Evolutionary conservation across 169 alveolate genomes (phyloP).

Genomic region (Plasmodium chabaudi): DNA sequence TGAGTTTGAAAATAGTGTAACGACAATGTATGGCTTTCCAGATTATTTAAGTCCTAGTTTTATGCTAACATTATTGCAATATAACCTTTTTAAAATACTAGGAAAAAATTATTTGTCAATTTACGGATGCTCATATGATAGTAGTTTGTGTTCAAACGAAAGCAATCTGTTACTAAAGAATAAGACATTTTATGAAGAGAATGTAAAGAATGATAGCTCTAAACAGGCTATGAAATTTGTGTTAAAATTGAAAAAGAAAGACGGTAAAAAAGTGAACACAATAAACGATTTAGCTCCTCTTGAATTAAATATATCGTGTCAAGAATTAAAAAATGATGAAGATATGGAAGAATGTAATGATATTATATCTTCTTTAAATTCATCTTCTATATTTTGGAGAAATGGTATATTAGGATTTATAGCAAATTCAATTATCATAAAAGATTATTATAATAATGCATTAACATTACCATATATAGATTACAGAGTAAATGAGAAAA

Average conservation of each 20-base stretch:
- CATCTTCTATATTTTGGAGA: slow-evolving; percentile 71
- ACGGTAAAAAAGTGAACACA: slow-evolving; percentile 10
- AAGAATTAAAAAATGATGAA: slow-evolving; percentile 50
- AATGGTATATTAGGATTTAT: slow-evolving; percentile 65
- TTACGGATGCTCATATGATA: slow-evolving; percentile 54
- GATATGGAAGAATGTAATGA: slow-evolving; percentile 76
- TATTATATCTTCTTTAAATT: slow-evolving; percentile 52
- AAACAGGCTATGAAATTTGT: slow-evolving; percentile 44
- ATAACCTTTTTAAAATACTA: slow-evolving; percentile 37
- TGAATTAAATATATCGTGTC: slow-evolving; percentile 51
- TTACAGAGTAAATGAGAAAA: slow-evolving; percentile 45
- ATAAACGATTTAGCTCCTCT: slow-evolving; percentile 14
- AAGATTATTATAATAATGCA: slow-evolving; percentile 40
- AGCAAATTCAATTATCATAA: slow-evolving; percentile 51
- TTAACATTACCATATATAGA: slow-evolving; percentile 54
- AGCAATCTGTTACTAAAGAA: slow-evolving; percentile 8
- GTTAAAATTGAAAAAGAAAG: slow-evolving; percentile 18
- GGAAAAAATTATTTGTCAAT: slow-evolving; percentile 32
- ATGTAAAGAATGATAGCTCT: slow-evolving; percentile 1
- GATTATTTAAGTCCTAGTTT: slow-evolving; percentile 43
- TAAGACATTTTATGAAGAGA: neutral
- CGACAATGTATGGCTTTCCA: slow-evolving; percentile 63
- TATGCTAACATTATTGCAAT: slow-evolving; percentile 55
- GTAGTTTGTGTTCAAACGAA: neutral
- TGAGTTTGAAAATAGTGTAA: slow-evolving; percentile 27